phyloP scores from a whole-genome alignment of 169 alveolate genomes.

The Cryptosporidium ryanae region DNA sequence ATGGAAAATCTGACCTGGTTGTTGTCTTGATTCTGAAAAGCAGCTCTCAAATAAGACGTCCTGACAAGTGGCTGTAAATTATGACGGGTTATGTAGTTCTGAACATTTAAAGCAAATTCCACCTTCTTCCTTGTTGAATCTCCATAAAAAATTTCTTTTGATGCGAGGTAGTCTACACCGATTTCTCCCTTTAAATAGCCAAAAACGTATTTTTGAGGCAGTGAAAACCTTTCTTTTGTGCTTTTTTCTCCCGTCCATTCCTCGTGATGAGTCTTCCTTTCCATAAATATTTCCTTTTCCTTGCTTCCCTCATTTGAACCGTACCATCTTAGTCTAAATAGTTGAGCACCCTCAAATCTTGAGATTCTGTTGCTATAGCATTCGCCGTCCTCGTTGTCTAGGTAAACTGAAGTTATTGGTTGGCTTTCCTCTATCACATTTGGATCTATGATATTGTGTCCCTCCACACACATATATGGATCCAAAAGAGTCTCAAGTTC shows the following conservation, averaged over 20 bases:
- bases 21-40: slow-evolving; percentile 81
- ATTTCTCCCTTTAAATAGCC: slow-evolving; percentile 77
- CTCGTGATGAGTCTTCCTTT: slow-evolving; percentile 86
- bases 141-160: slow-evolving; percentile 39
- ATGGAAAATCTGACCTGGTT: slow-evolving; percentile 81
- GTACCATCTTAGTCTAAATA: slow-evolving; percentile 84
- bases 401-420: slow-evolving; percentile 82
- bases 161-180: slow-evolving; percentile 39
- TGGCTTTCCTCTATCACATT: slow-evolving; percentile 79
- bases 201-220: slow-evolving; percentile 78
- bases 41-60: slow-evolving; percentile 84
- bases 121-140: slow-evolving; percentile 63
- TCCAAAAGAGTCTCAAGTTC: slow-evolving; percentile 78
- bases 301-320: slow-evolving; percentile 80
- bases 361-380: slow-evolving; percentile 80
- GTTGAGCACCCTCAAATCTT: slow-evolving; percentile 83
- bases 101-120: slow-evolving; percentile 79
- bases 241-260: slow-evolving; percentile 84
- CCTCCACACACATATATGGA: slow-evolving; percentile 66
- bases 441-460: slow-evolving; percentile 8
- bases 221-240: slow-evolving; percentile 83
- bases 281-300: slow-evolving; percentile 78
- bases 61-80: slow-evolving; percentile 82
- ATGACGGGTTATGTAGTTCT: slow-evolving; percentile 74
- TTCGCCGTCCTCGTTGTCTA: slow-evolving; percentile 80